Evolutionary conservation across 2,329 filamentous ascomycete species (phyloP).

Genomic region (Zarea fungicola): DNA sequence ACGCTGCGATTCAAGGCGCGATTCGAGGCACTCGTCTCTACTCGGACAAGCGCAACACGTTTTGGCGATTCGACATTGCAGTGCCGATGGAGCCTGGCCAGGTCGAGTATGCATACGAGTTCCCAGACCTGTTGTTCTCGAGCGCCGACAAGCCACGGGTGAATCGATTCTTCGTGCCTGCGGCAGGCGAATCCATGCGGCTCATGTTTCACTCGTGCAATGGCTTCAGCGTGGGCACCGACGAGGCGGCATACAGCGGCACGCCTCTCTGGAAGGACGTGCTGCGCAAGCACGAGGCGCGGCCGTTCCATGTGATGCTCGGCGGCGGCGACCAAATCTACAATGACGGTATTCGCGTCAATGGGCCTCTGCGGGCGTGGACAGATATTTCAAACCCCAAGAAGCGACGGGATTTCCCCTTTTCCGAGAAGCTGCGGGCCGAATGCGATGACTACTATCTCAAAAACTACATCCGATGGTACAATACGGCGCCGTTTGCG

Average conservation of each 20-base stretch:
- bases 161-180: constrained; percentile 82
- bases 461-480: constrained; percentile 82
- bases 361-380: constrained; percentile 78
- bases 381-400: constrained; percentile 76
- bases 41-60: constrained; percentile 67
- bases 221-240: constrained; percentile 84
- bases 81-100: constrained; percentile 69
- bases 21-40: constrained; percentile 56
- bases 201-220: constrained; percentile 99
- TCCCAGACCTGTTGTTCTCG: constrained; percentile 60
- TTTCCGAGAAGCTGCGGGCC: constrained; percentile 71
- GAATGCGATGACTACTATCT: constrained; percentile 89
- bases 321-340: constrained; percentile 96
- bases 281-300: constrained; percentile 68
- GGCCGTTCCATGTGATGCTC: constrained; percentile 91
- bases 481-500: constrained; percentile 76
- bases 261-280: constrained; percentile 96
- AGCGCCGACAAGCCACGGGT: constrained; percentile 49
- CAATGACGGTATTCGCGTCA: constrained; percentile 85
- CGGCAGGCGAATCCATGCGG: constrained; percentile 81
- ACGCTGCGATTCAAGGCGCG: constrained; percentile 20
- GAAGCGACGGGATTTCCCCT: constrained; percentile 72
- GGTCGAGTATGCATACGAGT: constrained; percentile 71
- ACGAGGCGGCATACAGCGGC: constrained; percentile 80
- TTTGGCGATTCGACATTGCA: constrained; percentile 85